These are phyloP conservation scores for Bipolaris oryzae DNA, from an alignment of 2,329 filamentous ascomycete genomes.

Conservation along the genomic window DNA sequence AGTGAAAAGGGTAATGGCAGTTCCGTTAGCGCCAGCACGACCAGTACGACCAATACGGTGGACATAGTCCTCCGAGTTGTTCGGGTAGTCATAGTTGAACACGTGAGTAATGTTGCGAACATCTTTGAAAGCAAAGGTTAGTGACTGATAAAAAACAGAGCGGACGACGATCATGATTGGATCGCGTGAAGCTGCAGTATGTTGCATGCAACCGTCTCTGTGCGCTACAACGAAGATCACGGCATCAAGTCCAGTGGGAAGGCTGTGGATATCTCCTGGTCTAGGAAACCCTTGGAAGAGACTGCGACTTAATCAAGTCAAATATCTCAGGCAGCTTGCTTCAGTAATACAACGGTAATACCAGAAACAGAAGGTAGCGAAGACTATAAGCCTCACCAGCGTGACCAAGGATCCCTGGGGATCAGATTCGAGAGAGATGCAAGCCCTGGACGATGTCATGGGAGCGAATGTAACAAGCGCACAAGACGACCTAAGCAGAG, in stretches of 20 bases:
- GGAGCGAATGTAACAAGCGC: conserved; percentile 73
- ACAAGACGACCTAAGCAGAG: conserved; percentile 91
- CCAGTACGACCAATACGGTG: conserved; percentile 72
- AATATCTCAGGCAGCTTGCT: conserved; percentile 72
- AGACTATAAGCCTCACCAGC: conserved; percentile 73
- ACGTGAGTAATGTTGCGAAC: conserved; percentile 99
- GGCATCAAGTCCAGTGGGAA: conserved; percentile 53
- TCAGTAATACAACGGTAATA: conserved; percentile 69
- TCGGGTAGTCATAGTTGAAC: conserved; percentile 99
- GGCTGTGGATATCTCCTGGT: conserved; percentile 65
- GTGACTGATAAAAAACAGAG: conserved; percentile 61
- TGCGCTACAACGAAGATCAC: conserved; percentile 55
- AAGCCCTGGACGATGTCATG: conserved; percentile 91
- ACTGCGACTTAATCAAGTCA: conserved; percentile 76
- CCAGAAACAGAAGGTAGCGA: conserved; percentile 74
- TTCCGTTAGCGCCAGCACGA: conserved; percentile 84
- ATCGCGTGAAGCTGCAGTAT: conserved; percentile 63
- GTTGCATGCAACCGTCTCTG: conserved; percentile 63
- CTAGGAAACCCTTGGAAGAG: conserved; percentile 70
- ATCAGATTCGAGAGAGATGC: conserved; percentile 82
- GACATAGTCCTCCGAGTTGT: conserved; percentile 78
- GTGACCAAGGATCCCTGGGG: conserved; percentile 85
- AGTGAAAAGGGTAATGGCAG: conserved; percentile 97
- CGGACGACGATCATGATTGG: conserved; percentile 60
- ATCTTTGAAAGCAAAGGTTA: conserved; percentile 89